phyloP scores from a whole-genome alignment of 176 grass and related monocot species.

The Phoenix roebelenii region DNA sequence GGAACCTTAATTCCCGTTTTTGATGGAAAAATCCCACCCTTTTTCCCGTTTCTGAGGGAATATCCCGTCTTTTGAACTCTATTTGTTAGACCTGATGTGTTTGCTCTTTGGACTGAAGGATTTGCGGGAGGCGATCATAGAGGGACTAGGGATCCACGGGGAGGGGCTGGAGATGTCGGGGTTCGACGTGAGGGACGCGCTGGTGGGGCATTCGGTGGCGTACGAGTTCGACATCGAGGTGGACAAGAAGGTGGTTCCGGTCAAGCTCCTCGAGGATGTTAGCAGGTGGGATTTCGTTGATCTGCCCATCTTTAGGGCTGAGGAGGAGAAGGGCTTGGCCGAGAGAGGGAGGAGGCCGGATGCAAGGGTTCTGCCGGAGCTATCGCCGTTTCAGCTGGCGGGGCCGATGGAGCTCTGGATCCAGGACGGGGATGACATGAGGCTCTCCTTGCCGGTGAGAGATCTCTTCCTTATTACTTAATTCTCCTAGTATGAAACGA shows the following conservation, averaged over 20 bases:
- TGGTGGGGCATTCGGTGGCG: slow-evolving; percentile 69
- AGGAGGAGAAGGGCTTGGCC: too few species aligned
- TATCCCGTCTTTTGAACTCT: too few species aligned
- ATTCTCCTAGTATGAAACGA: too few species aligned
- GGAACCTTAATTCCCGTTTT: too few species aligned
- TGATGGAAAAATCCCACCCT: too few species aligned
- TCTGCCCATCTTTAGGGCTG: slow-evolving; percentile 44
- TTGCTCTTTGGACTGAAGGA: slow-evolving; percentile 28
- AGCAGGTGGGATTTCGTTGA: slow-evolving; percentile 76
- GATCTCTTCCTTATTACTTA: neutral
- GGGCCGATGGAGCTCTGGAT: slow-evolving; percentile 96
- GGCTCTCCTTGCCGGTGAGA: slow-evolving; percentile 75
- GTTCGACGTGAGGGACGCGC: slow-evolving; percentile 75
- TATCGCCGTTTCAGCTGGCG: slow-evolving; percentile 79
- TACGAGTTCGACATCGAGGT: slow-evolving; percentile 87
- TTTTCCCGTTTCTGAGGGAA: too few species aligned
- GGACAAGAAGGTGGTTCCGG: slow-evolving; percentile 55
- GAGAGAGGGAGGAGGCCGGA: slow-evolving; percentile 9
- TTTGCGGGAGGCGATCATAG: slow-evolving; percentile 69
- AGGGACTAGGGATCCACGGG: slow-evolving; percentile 57
- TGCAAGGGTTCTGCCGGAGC: slow-evolving; percentile 18
- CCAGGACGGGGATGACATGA: slow-evolving; percentile 71
- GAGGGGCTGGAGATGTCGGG: slow-evolving; percentile 70
- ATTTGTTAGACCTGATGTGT: too few species aligned
- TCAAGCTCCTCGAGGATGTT: slow-evolving; percentile 75